phyloP scores from a whole-genome alignment of 371 early-diverging fungal genomes.

The Actinomortierella ambigua region DNA sequence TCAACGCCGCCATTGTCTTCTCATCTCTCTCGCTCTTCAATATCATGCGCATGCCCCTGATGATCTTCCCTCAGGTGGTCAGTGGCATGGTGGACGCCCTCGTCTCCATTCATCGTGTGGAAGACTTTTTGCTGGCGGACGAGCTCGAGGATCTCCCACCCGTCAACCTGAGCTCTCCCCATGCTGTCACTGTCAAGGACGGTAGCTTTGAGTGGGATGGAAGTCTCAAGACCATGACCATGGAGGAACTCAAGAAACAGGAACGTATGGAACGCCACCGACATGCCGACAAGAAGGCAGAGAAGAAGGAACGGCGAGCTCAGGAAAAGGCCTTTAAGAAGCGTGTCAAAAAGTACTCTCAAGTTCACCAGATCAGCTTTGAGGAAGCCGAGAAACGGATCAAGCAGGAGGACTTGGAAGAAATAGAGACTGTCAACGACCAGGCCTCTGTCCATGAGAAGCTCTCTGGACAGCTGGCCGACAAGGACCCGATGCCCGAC shows the following conservation, averaged over 20 bases:
- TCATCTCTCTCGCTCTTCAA: conserved; percentile 54
- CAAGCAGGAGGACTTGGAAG: conserved; percentile 25
- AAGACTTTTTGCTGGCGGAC: conserved; percentile 64
- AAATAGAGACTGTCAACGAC: conserved; percentile 28
- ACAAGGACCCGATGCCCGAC: conserved; percentile 50
- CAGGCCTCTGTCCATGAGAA: conserved; percentile 44
- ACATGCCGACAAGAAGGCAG: conserved; percentile 26
- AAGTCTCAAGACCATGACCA: conserved; percentile 35
- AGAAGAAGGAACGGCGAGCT: conserved; percentile 27
- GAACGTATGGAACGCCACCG: conserved; percentile 31
- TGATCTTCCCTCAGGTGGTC: conserved; percentile 72
- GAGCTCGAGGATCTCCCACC: conserved; percentile 57
- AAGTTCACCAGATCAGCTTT: conserved; percentile 27
- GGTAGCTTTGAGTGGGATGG: conserved; percentile 69
- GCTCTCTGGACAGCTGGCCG: conserved; percentile 21
- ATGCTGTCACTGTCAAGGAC: conserved; percentile 41
- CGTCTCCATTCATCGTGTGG: conserved; percentile 67
- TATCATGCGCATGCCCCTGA: conserved; percentile 64
- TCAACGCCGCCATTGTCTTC: conserved; percentile 47
- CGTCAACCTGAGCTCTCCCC: conserved; percentile 39
- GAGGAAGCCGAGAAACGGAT: conserved; percentile 42
- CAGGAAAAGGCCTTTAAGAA: conserved; percentile 21
- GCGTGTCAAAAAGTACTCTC: conserved; percentile 21
- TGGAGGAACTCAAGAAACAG: conserved; percentile 33
- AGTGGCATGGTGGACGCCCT: conserved; percentile 63